Conservation (phyloP, 768 basidiomycete species). For the Trametes punicea region DNA sequence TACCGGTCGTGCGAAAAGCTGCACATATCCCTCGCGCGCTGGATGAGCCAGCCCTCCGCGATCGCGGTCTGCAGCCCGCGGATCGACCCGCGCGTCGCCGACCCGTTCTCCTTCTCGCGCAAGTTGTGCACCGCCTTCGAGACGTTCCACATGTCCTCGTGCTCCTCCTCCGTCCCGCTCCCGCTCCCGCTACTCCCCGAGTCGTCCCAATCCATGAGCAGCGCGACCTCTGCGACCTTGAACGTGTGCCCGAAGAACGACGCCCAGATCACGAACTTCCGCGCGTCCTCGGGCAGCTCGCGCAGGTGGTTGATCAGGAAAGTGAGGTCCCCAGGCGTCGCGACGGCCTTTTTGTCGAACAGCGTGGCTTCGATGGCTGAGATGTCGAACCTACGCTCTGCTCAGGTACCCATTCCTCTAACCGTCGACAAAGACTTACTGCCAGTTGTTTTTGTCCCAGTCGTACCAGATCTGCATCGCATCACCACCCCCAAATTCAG, state of each 20-base stretch:
- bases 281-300: constrained; percentile 60
- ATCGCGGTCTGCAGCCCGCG: constrained; percentile 65
- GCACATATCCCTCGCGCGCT: constrained; percentile 72
- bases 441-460: constrained; percentile 64
- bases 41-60: constrained; percentile 71
- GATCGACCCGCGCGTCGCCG: constrained; percentile 55
- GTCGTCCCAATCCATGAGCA: constrained; percentile 74
- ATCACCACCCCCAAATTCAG: background rate
- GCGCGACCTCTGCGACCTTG: constrained; percentile 68
- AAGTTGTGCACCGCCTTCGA: constrained; percentile 49
- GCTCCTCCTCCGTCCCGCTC: constrained; percentile 48
- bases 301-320: constrained; percentile 59
- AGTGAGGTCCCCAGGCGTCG: constrained; percentile 60
- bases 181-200: constrained; percentile 49
- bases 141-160: constrained; percentile 47
- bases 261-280: constrained; percentile 68
- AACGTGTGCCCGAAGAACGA: constrained; percentile 75
- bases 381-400: constrained; percentile 48
- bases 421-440: constrained; percentile 37
- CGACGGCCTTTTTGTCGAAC: constrained; percentile 43
- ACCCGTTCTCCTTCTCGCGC: constrained; percentile 38
- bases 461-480: constrained; percentile 55
- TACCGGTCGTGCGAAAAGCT: constrained; percentile 74
- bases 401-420: background rate
- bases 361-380: constrained; percentile 52